Evolutionary conservation across 176 grass and related monocot genomes (phyloP).

Genomic region (Alloteropsis semialata): DNA sequence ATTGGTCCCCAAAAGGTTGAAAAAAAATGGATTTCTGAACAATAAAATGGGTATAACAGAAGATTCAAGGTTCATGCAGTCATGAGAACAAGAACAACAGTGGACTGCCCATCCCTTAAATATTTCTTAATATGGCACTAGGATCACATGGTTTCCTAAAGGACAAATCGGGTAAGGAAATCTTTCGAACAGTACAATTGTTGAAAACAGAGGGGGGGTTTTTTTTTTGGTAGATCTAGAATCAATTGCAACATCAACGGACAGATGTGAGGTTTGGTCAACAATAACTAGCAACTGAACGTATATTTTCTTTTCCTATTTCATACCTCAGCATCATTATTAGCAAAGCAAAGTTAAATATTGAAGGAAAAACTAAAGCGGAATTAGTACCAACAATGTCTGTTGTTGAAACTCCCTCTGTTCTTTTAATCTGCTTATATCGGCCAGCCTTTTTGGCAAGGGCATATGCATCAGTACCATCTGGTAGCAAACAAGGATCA

Average conservation of each 20-base stretch:
- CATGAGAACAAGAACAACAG: not conserved
- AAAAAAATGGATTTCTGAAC: not conserved
- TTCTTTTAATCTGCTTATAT: conserved; percentile 98
- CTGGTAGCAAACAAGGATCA: conserved; percentile 88
- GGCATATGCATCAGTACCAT: conserved; percentile 92
- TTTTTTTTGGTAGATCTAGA: not conserved
- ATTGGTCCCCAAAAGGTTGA: not conserved
- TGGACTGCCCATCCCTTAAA: not conserved
- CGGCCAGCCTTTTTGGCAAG: conserved; percentile 88
- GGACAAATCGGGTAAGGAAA: not conserved
- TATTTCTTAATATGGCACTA: not conserved
- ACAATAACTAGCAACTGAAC: conserved; percentile 6
- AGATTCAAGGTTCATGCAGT: not conserved
- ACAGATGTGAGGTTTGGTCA: not conserved
- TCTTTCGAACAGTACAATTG: not conserved
- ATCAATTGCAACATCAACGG: not conserved
- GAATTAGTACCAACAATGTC: conserved; percentile 82
- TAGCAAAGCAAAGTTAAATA: conserved; percentile 14
- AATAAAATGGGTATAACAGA: not conserved
- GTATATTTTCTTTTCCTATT: too few species aligned
- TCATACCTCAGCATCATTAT: conserved; percentile 1
- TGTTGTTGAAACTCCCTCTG: conserved; percentile 85
- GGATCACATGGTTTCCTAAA: not conserved
- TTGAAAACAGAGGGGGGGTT: not conserved
- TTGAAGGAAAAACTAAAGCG: not conserved